Percentiles rank a stretch among this genome's conserved stretches.
These are phyloP conservation scores for Groenewaldozyma sp. DNA, from an alignment of 1,139 yeast species.

Conservation along the genomic window DNA sequence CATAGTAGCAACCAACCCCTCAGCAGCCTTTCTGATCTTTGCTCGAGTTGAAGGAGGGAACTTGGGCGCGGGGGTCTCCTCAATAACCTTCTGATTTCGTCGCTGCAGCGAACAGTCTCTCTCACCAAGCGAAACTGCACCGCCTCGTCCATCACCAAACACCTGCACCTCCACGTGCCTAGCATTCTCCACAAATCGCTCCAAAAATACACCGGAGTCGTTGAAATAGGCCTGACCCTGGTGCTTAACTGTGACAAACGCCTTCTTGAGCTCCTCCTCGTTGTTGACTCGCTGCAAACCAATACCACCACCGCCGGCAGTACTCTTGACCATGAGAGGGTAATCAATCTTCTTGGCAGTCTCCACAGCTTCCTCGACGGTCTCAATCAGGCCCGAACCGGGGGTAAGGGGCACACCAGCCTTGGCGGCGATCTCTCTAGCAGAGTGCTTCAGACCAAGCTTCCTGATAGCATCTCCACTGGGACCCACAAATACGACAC, in stretches of 20 bases:
- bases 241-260: slow-evolving; percentile 83
- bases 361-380: slow-evolving; percentile 61
- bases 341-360: slow-evolving; percentile 75
- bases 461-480: slow-evolving; percentile 85
- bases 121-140: slow-evolving; percentile 89
- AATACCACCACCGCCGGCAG: slow-evolving; percentile 99
- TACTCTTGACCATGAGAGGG: slow-evolving; percentile 93
- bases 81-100: slow-evolving; percentile 91
- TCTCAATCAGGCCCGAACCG: slow-evolving; percentile 73
- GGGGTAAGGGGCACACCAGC: slow-evolving; percentile 95
- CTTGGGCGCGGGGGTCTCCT: slow-evolving; percentile 96
- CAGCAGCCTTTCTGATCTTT: slow-evolving; percentile 76
- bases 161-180: slow-evolving; percentile 96
- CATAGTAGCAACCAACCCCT: slow-evolving; percentile 67
- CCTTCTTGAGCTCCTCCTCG: slow-evolving; percentile 67
- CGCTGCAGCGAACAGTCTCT: slow-evolving; percentile 97
- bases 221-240: slow-evolving; percentile 91
- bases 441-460: slow-evolving; percentile 90
- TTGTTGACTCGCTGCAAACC: slow-evolving; percentile 89
- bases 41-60: slow-evolving; percentile 70
- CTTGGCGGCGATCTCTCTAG: slow-evolving; percentile 79
- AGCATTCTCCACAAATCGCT: slow-evolving; percentile 85
- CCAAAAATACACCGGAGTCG: slow-evolving; percentile 90
- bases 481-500: slow-evolving; percentile 90
- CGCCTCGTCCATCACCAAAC: slow-evolving; percentile 91